Evolutionary conservation across 176 grass and related monocot species (phyloP), one percentile per base, ranked within the genome.

Genomic region (Phyllostachys edulis): DNA sequence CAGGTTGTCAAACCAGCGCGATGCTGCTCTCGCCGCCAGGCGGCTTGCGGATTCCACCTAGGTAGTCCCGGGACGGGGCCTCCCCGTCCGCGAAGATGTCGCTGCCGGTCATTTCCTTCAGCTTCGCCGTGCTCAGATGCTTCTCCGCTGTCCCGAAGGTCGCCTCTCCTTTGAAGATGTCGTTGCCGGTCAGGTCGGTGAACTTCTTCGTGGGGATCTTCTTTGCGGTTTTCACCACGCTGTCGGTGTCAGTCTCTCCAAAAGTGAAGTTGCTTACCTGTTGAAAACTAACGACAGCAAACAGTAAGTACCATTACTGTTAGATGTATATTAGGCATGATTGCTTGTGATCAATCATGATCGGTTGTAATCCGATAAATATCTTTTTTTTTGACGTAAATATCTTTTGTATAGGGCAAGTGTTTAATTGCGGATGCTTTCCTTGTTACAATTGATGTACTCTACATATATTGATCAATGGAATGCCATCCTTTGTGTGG

Each of bases 1-100:
- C 84, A 88, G 79, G 57, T 24, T 55, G 85, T 91, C 84, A 97
- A 79, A 94, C 92, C 92, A 97, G 81, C 11, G 92, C 88, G 70
- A 97, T 97, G 90, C 94, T 97, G 94, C 92, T 97, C 73, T 94
- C 92, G 12, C 94, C 94, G 52, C 94, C 92, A 4, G 94, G 94
- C 0, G 94, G 94, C 81, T 97, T 97, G 92, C 94, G 94, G 92
- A 94, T 89, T 26, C 94, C 94, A 2, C 94, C 92, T 0, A 97
- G 89, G 88, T 89, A 97, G 69, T 94, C 80, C 49, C 92, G 76
- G 39, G 88, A 77, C 17, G 90, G 83, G 13, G 92, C 90, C 81
- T 94, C 86, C 45, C 86, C 90, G 6, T 97, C 94, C 0, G 94
- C 90, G 40, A 97, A 97, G 68, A 97, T 97, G 85, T 97, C 88